A percentile compares a stretch with the other conserved stretches of the same genome.
Evolutionary conservation across 2,329 filamentous ascomycete genomes (phyloP).

Genomic region (Fusarium sp.): DNA sequence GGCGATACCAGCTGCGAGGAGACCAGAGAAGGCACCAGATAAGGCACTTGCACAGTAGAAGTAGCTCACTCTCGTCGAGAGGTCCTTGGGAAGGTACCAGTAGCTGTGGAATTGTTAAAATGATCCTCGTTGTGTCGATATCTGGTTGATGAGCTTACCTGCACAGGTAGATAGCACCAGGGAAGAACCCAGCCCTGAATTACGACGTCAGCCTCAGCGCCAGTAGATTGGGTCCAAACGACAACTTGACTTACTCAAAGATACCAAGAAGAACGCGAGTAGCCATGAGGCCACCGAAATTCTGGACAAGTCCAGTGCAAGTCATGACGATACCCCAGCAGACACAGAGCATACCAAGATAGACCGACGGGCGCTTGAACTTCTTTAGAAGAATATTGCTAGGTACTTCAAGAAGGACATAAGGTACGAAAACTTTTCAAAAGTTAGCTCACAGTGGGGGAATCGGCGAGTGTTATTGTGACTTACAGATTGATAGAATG

Average conservation of each 20-base stretch:
- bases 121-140: background rate
- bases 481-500: constrained; percentile 66
- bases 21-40: constrained; percentile 76
- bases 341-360: constrained; percentile 43
- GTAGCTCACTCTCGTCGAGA: constrained; percentile 66
- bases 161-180: constrained; percentile 77
- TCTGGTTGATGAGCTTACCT: constrained; percentile 39
- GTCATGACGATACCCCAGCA: constrained; percentile 72
- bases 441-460: background rate
- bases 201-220: background rate
- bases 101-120: constrained; percentile 52
- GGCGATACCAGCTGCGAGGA: constrained; percentile 73
- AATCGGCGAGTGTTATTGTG: constrained; percentile 52
- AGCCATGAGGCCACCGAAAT: constrained; percentile 68
- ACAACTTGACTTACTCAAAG: constrained; percentile 57
- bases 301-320: constrained; percentile 68
- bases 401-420: constrained; percentile 39
- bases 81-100: constrained; percentile 80
- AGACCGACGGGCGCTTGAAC: constrained; percentile 37
- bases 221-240: background rate
- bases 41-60: constrained; percentile 81
- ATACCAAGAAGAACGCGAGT: constrained; percentile 73
- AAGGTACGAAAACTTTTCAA: constrained; percentile 32
- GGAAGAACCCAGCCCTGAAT: constrained; percentile 69
- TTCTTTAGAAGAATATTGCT: constrained; percentile 43